phyloP scores from a whole-genome alignment of 2,329 filamentous ascomycete species.

The Boeremia exigua region DNA sequence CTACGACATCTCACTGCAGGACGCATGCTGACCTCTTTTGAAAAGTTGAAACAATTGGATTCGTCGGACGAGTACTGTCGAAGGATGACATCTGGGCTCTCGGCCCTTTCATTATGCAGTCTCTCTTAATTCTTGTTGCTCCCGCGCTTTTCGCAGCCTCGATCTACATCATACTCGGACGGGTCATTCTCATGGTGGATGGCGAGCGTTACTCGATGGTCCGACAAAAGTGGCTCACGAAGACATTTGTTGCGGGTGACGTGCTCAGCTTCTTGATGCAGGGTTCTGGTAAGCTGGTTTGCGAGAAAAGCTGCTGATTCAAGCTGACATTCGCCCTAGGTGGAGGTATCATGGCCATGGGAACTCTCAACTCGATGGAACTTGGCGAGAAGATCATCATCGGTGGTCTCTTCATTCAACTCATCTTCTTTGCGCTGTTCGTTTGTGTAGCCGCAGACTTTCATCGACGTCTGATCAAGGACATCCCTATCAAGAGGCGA shows the following conservation, averaged over 20 bases:
- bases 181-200: constrained; percentile 50
- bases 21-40: not conserved
- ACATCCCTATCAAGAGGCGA: constrained; percentile 5
- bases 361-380: constrained; percentile 11
- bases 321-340: constrained; percentile 15
- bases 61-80: constrained; percentile 43
- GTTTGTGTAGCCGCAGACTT: constrained; percentile 36
- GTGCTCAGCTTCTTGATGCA: constrained; percentile 55
- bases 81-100: constrained; percentile 13
- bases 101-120: constrained; percentile 13
- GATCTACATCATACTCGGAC: constrained; percentile 58
- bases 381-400: constrained; percentile 30
- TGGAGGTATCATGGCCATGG: constrained; percentile 25
- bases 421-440: constrained; percentile 59
- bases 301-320: constrained; percentile 22
- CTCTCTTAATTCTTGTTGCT: constrained; percentile 51
- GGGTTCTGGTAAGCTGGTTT: constrained; percentile 15
- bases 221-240: constrained; percentile 49
- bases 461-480: constrained; percentile 24
- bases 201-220: constrained; percentile 51
- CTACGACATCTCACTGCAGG: not conserved
- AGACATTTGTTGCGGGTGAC: constrained; percentile 55
- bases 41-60: constrained; percentile 58
- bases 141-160: constrained; percentile 57
- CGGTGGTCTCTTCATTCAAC: constrained; percentile 51